Conservation (phyloP, 106 monocot species). For the Allium fistulosum region DNA sequence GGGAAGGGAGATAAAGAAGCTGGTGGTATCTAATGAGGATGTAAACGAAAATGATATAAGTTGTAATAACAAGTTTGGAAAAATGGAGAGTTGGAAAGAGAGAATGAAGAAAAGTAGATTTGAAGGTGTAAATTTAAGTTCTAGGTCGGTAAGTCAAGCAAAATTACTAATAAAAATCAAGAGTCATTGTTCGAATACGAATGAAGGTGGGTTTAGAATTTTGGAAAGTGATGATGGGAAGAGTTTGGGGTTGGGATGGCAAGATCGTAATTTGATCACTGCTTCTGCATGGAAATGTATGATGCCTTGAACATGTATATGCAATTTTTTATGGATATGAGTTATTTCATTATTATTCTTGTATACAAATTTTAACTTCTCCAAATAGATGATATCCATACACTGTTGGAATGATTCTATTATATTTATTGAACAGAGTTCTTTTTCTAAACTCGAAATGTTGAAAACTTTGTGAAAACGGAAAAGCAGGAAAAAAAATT, state of each 20-base stretch:
- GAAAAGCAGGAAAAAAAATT: too few relatives aligned
- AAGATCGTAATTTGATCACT: conserved; percentile 24
- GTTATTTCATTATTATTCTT: conserved; percentile 1
- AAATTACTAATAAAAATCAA: conserved; percentile 59
- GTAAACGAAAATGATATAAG: neutral
- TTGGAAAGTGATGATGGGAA: conserved; percentile 33
- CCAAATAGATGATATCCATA: too few relatives aligned
- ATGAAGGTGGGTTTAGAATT: conserved; percentile 20
- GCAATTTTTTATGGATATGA: neutral
- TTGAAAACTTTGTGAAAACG: neutral
- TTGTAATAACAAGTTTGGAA: conserved; percentile 2
- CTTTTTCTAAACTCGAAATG: neutral
- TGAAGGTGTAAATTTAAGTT: conserved; percentile 30
- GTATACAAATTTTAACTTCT: neutral
- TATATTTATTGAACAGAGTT: too few relatives aligned
- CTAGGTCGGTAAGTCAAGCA: conserved; percentile 53
- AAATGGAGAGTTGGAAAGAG: conserved; percentile 29
- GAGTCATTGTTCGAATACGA: conserved; percentile 17
- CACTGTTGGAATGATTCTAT: too few relatives aligned
- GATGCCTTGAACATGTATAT: neutral
- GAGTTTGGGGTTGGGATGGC: conserved; percentile 32
- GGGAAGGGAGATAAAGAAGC: conserved; percentile 34
- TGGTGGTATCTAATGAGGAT: neutral
- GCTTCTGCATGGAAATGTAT: conserved; percentile 30
- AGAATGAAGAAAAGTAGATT: conserved; percentile 30